Evolutionary conservation across 306 rosid species (phyloP).

Genomic region (Astragalus membranaceus): DNA sequence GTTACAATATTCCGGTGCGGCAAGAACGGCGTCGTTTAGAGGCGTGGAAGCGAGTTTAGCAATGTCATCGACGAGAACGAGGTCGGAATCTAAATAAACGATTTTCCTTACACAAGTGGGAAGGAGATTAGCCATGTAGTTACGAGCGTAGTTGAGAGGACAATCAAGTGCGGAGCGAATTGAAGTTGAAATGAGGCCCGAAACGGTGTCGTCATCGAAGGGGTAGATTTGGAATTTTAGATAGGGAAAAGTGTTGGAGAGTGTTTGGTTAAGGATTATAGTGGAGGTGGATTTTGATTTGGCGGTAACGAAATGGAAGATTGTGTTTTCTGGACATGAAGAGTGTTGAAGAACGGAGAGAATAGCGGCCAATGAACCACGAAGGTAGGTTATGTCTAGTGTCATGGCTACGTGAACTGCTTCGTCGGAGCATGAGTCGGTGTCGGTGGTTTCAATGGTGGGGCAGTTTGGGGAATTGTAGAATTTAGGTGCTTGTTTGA

Average conservation of each 20-base stretch:
- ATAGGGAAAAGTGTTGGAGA: conserved; percentile 64
- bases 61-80: conserved; percentile 84
- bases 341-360: conserved; percentile 94
- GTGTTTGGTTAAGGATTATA: conserved; percentile 26
- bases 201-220: conserved; percentile 48
- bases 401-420: conserved; percentile 87
- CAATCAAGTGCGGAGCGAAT: conserved; percentile 86
- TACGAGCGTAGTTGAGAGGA: conserved; percentile 93
- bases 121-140: conserved; percentile 65
- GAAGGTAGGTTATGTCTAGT: conserved; percentile 75
- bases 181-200: conserved; percentile 82
- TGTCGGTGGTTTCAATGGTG: neutral
- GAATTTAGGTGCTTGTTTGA: conserved; percentile 90
- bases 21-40: conserved; percentile 45
- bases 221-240: conserved; percentile 71
- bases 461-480: conserved; percentile 69
- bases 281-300: conserved; percentile 28
- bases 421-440: conserved; percentile 26
- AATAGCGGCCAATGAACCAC: conserved; percentile 93
- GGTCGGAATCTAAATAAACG: conserved; percentile 92
- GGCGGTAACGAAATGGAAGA: conserved; percentile 76
- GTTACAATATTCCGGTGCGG: conserved; percentile 97
- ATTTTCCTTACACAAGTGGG: conserved; percentile 44
- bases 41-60: conserved; percentile 65
- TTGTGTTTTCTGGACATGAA: conserved; percentile 69